phyloP scores from a whole-genome alignment of 2,329 filamentous ascomycete species.

The Monilinia vaccinii-corymbosi region DNA sequence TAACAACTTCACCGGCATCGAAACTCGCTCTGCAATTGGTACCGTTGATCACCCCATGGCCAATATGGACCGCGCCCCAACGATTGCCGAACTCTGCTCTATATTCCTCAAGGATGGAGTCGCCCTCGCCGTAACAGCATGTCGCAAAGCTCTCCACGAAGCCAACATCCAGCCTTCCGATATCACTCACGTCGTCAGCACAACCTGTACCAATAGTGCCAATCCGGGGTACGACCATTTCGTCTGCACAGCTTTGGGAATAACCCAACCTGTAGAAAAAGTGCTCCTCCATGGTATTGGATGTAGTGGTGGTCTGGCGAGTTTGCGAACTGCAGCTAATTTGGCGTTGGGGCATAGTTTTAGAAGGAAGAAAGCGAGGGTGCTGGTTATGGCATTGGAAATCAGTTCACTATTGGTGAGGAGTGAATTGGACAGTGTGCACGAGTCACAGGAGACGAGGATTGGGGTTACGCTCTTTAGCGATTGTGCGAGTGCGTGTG shows the following conservation, averaged over 20 bases:
- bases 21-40: constrained; percentile 52
- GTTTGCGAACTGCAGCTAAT: constrained; percentile 55
- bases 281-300: constrained; percentile 58
- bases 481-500: constrained; percentile 57
- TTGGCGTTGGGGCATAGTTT: constrained; percentile 54
- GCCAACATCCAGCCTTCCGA: constrained; percentile 40
- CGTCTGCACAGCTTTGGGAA: constrained; percentile 48
- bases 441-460: constrained; percentile 48
- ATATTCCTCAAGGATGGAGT: constrained; percentile 49
- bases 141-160: constrained; percentile 46
- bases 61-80: constrained; percentile 44
- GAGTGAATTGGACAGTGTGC: constrained; percentile 55
- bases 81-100: constrained; percentile 45
- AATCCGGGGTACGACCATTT: constrained; percentile 62
- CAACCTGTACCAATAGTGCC: constrained; percentile 60
- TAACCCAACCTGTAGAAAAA: constrained; percentile 51
- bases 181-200: constrained; percentile 59
- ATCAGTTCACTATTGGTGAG: constrained; percentile 51
- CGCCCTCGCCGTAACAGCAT: constrained; percentile 46
- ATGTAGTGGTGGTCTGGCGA: constrained; percentile 55
- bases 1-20: constrained; percentile 57
- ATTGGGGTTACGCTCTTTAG: constrained; percentile 61
- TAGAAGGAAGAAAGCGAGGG: constrained; percentile 48
- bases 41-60: constrained; percentile 51
- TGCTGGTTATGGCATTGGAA: constrained; percentile 58